Base-by-base conservation (phyloP, 371 early-diverging fungal species). In the Dichotomocladium elegans region DNA sequence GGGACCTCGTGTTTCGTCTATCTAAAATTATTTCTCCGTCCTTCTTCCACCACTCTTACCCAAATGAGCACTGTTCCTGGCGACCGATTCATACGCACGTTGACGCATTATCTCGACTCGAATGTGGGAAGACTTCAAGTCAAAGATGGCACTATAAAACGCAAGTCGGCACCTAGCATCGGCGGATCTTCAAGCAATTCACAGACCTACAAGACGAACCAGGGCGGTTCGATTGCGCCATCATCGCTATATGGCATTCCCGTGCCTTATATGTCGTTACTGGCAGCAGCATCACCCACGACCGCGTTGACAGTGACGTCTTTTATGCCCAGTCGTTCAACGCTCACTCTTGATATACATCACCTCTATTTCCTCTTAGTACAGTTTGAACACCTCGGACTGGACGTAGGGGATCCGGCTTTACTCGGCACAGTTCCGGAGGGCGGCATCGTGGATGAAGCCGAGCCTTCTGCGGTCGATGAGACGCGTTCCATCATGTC, bases 361-460 rank as follows among this genome's bases (percentile, higher is more conserved):
- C 77, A 83, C 44, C 59, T 83, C 14, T 81, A 82, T 53, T 85
- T 81, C 47, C 52, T 85, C 5, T 58, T 79, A 12, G 79, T 82
- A 0, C 81, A 79, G 41, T 85, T 83, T 64, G 80, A 81, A 29
- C 72, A 81, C 47, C 54, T 76, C 17, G 86, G 86, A 1, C 58
- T 83, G 17, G 82, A 83, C 41, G 58, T 80, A 12, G 74, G 74
- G 4, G 76, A 72, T 17, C 77, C 71, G 21, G 61, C 61, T 8
- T 41, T 53, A 28, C 53, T 66, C 43, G 68, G 63, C 8, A 37
- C 45, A 19, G 58, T 68, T 34, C 66, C 63, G 28, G 58, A 60
- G 29, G 50, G 54, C 6, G 72, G 70, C 3, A 40, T 72, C 21
- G 70, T 72, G 14, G 61, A 55, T 44, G 58, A 59, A 51, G 66